A percentile compares a stretch with the other conserved stretches of the same genome.
Conservation (phyloP, 495 filamentous ascomycete genomes). For the Parachaetomium inaequale region DNA sequence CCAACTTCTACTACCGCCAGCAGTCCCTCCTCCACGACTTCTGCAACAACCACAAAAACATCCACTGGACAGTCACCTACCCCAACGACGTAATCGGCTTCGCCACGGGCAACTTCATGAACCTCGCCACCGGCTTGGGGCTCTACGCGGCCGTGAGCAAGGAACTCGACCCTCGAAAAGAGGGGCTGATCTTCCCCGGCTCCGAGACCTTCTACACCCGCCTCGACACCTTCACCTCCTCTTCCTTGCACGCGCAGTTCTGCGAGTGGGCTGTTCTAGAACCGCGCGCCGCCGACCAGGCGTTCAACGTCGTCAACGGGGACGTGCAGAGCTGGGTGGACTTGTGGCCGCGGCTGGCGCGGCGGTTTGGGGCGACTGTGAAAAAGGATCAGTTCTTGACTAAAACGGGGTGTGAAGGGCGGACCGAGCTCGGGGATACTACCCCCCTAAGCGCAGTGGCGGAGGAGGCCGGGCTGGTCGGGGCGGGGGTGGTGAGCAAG, state of each 20-base stretch:
- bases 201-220: constrained; percentile 45
- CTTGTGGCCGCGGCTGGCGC: constrained; percentile 53
- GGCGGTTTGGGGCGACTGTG: constrained; percentile 45
- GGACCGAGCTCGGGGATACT: constrained; percentile 28
- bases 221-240: constrained; percentile 51
- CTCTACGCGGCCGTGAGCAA: constrained; percentile 51
- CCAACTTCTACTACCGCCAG: constrained; percentile 50
- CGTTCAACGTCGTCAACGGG: constrained; percentile 56
- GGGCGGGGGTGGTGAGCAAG: constrained; percentile 21
- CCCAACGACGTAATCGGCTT: constrained; percentile 53
- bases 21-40: constrained; percentile 40
- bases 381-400: constrained; percentile 44
- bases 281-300: constrained; percentile 45
- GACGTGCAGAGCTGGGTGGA: constrained; percentile 53
- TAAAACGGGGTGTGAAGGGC: constrained; percentile 15
- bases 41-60: constrained; percentile 33
- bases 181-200: constrained; percentile 47
- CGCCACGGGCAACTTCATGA: constrained; percentile 55
- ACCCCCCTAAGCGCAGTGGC: constrained; percentile 46
- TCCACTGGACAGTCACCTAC: constrained; percentile 48
- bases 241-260: constrained; percentile 51
- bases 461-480: constrained; percentile 38
- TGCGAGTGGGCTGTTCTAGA: constrained; percentile 51
- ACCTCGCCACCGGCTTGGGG: constrained; percentile 46
- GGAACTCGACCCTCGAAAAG: constrained; percentile 37